A percentile compares a stretch with the other conserved stretches of the same genome.
These are phyloP conservation scores for Aureobasidium sp. DNA, from an alignment of 2,329 filamentous ascomycete species.

Conservation along the genomic window DNA sequence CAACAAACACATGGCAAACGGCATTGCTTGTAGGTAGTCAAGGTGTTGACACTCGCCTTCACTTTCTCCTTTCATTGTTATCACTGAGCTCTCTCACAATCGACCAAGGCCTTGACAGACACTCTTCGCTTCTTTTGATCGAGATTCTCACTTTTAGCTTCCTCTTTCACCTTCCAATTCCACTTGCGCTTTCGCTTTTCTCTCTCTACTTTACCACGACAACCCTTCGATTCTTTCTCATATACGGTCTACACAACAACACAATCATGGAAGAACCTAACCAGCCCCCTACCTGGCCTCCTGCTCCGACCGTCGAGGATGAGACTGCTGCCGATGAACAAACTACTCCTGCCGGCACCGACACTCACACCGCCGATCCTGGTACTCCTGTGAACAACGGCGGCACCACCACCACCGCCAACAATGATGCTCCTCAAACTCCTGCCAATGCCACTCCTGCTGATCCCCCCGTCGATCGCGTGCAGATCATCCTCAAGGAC, in stretches of 20 bases:
- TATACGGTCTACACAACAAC: not conserved
- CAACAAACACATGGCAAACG: not conserved
- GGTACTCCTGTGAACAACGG: not conserved
- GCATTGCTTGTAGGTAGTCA: not conserved
- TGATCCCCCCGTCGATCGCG: not conserved
- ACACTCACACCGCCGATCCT: not conserved
- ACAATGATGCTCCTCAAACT: not conserved
- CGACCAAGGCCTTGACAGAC: not conserved
- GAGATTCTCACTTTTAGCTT: not conserved
- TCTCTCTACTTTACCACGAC: not conserved
- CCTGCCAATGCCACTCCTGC: not conserved
- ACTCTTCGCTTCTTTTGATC: no score
- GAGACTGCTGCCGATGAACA: not conserved
- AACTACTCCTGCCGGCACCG: not conserved
- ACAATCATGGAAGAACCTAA: not conserved
- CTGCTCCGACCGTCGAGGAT: not conserved
- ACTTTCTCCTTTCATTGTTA: not conserved
- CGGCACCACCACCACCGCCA: not conserved
- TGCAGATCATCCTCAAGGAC: slow-evolving; percentile 1
- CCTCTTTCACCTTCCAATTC: not conserved
- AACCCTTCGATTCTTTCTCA: not conserved
- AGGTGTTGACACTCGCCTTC: not conserved
- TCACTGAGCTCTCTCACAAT: not conserved
- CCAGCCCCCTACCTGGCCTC: not conserved
- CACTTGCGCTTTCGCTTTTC: no score